phyloP scores from a whole-genome alignment of 2,329 filamentous ascomycete species.

The Metarhizium brunneum region DNA sequence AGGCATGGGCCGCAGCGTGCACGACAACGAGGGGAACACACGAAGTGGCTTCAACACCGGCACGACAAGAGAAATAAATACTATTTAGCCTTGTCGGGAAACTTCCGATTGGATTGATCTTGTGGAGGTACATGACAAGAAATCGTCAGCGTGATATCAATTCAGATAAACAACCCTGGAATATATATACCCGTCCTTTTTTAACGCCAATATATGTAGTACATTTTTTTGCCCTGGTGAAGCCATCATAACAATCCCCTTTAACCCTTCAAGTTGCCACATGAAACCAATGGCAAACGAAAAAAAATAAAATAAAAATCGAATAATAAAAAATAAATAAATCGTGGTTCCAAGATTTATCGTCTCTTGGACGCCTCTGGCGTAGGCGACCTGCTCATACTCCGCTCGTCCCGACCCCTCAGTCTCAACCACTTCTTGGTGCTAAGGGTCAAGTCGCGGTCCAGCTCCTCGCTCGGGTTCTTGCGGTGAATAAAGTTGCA shows the following conservation, averaged over 20 bases:
- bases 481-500: conserved; percentile 99
- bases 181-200: conserved; percentile 10
- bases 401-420: conserved; percentile 76
- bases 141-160: conserved; percentile 4
- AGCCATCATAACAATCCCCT: not conserved
- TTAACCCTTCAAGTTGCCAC: not conserved
- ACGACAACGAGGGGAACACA: not conserved
- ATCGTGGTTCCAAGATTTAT: conserved; percentile 2
- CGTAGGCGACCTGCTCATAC: conserved; percentile 71
- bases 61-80: not conserved
- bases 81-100: not conserved
- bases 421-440: conserved; percentile 96
- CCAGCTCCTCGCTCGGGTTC: conserved; percentile 81
- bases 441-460: conserved; percentile 73
- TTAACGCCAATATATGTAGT: conserved; percentile 15
- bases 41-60: conserved; percentile 5
- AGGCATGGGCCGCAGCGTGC: not conserved
- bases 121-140: conserved; percentile 5
- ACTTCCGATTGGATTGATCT: conserved; percentile 7
- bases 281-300: too few relatives aligned
- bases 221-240: not conserved
- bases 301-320: not conserved
- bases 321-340: not conserved
- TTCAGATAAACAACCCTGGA: conserved; percentile 8
- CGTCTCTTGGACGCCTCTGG: conserved; percentile 73